Conservation (phyloP, 352 stramenopile genomes). For the Blastocystis hominis region DNA sequence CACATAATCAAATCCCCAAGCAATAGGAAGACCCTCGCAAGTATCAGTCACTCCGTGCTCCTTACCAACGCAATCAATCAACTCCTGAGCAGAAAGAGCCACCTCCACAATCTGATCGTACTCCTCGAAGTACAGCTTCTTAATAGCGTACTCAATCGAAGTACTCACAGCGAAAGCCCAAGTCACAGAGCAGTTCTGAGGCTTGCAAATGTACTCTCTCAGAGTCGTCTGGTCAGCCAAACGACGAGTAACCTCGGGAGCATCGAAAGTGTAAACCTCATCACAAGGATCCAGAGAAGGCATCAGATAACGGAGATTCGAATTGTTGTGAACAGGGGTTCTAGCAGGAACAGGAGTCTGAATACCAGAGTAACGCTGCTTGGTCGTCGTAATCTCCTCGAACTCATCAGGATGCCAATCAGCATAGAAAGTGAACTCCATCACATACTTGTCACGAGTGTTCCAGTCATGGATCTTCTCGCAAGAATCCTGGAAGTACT, state of each 20-base stretch:
- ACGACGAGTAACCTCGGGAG: neutral
- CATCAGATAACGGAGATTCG: neutral
- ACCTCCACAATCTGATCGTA: neutral
- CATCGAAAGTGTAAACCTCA: neutral
- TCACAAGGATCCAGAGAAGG: neutral
- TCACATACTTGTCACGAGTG: neutral
- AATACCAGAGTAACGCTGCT: neutral
- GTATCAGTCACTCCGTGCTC: neutral
- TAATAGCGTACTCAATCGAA: neutral
- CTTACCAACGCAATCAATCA: constrained; percentile 6
- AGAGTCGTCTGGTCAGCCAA: neutral
- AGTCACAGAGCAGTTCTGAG: neutral
- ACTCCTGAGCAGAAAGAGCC: neutral
- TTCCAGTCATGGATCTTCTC: constrained; percentile 13
- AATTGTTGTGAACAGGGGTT: neutral
- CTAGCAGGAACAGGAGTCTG: neutral
- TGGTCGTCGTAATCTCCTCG: neutral
- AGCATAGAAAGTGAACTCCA: neutral
- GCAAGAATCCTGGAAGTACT: neutral
- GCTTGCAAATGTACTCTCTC: neutral
- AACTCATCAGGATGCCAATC: constrained; percentile 11
- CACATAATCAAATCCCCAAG: constrained; percentile 4
- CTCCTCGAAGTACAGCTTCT: neutral
- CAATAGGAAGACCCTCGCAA: neutral
- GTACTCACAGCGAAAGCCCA: neutral